phyloP scores from a whole-genome alignment of 2,329 filamentous ascomycete genomes.

The Neocatenulostroma microsporum region DNA sequence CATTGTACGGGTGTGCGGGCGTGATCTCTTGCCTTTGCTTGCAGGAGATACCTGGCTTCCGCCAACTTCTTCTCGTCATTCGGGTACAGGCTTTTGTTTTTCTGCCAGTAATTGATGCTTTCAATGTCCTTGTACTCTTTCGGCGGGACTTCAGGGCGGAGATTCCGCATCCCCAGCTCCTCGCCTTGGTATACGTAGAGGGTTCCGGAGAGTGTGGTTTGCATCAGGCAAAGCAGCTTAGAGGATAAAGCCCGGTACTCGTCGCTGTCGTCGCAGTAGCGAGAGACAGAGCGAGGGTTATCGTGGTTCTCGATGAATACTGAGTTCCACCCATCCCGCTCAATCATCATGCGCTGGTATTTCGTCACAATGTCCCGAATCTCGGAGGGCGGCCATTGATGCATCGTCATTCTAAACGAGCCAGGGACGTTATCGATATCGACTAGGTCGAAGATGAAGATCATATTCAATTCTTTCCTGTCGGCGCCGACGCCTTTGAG shows the following conservation, averaged over 20 bases:
- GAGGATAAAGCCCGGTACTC: conserved; percentile 38
- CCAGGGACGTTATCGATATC: conserved; percentile 31
- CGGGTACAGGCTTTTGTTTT: conserved; percentile 34
- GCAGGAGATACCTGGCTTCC: conserved; percentile 46
- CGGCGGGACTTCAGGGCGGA: conserved; percentile 23
- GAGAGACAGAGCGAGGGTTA: conserved; percentile 43
- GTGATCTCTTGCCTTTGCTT: conserved; percentile 57
- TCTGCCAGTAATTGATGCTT: conserved; percentile 50
- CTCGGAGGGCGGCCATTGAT: conserved; percentile 33
- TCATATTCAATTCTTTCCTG: conserved; percentile 40
- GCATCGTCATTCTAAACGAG: conserved; percentile 29
- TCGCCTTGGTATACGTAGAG: conserved; percentile 46
- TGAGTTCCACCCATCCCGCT: conserved; percentile 44
- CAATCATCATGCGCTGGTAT: conserved; percentile 44
- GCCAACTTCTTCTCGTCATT: conserved; percentile 33
- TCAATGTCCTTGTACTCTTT: conserved; percentile 48
- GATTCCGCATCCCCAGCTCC: conserved; percentile 46
- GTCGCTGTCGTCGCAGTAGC: conserved; percentile 43
- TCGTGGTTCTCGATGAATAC: conserved; percentile 49
- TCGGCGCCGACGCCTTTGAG: conserved; percentile 36
- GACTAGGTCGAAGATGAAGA: conserved; percentile 43
- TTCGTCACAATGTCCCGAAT: conserved; percentile 22
- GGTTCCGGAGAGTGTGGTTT: conserved; percentile 42
- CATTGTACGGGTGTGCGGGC: conserved; percentile 61
- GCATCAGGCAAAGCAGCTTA: conserved; percentile 43